Base-by-base conservation (phyloP, 2,329 filamentous ascomycete species). In the Ambrosiella cleistominuta region DNA sequence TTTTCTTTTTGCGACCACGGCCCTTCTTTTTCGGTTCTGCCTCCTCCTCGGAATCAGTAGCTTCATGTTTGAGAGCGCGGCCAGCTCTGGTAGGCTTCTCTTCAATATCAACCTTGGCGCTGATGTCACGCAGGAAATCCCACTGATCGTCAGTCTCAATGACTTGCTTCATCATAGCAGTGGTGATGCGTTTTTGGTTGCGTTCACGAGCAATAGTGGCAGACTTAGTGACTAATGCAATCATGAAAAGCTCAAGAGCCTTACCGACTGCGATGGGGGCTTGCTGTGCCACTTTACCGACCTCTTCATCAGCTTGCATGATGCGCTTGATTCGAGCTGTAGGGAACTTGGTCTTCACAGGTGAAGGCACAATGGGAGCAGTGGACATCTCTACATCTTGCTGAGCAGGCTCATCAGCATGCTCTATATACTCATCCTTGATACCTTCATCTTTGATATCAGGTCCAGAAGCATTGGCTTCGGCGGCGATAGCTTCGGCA, bases 271-370 rank as follows among this genome's bases (percentile, higher is more conserved):
- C 93, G 59, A 95, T 94, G 13, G 91, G 91, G 0, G 93, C 96
- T 62, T 97, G 93, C 70, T 98, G 93, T 3, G 93, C 90, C 8
- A 98, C 93, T 72, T 98, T 98, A 62, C 93, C 93, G 0, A 98
- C 90, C 68, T 98, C 93, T 67, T 98, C 93, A 67, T 98, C 93
- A 9, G 91, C 91, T 72, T 98, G 93, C 93, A 98, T 97, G 66
- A 98, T 97, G 56, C 93, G 83, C 76, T 98, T 98, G 74, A 98
- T 98, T 62, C 93, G 80, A 12, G 93, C 93, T 38, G 95, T 95
- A 1, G 93, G 93, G 66, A 98, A 98, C 66, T 96, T 96, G 39
- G 91, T 97, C 70, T 82, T 87, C 65, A 98, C 88, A 49, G 88
- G 77, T 70, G 72, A 95, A 72, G 69, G 79, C 69, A 72, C 81